A percentile compares a stretch with the other conserved stretches of the same genome.
Conservation (phyloP, 306 rosid species). For the Potentilla sterilis region DNA sequence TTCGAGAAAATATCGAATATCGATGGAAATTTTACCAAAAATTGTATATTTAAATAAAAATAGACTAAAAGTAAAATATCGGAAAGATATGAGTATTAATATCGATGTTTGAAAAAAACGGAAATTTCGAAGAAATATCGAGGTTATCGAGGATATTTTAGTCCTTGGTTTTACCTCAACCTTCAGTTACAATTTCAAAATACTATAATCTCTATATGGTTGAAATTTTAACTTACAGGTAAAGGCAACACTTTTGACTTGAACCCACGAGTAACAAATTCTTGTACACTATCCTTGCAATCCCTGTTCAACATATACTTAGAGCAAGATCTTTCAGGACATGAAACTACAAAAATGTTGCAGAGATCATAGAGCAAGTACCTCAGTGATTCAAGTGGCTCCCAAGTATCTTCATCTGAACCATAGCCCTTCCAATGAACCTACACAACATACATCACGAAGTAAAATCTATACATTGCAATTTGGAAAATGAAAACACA, state of each 20-base stretch:
- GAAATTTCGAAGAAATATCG: too few species aligned
- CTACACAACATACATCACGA: conserved; percentile 25
- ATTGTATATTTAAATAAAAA: too few species aligned
- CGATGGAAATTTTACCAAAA: too few species aligned
- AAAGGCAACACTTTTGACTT: conserved; percentile 50
- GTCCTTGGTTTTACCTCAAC: too few species aligned
- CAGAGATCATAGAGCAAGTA: conserved; percentile 1
- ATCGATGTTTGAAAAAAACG: too few species aligned
- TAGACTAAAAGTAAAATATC: too few species aligned
- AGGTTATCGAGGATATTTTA: too few species aligned
- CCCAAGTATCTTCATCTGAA: conserved; percentile 69
- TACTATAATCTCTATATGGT: not conserved
- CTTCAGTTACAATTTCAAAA: not conserved
- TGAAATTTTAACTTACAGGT: conserved; percentile 46
- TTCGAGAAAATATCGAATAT: too few species aligned
- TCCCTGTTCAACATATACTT: conserved; percentile 36
- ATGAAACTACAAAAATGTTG: not conserved
- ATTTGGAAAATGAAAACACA: not conserved
- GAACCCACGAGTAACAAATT: conserved; percentile 52
- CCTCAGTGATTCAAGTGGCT: conserved; percentile 68
- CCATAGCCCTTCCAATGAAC: conserved; percentile 78
- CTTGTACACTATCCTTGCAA: conserved; percentile 47
- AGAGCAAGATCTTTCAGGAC: not conserved
- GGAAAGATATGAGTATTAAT: too few species aligned
- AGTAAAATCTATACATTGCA: not conserved